Conservation (phyloP, 2,329 filamentous ascomycete species). For the Paraphoma chrysanthemicola region DNA sequence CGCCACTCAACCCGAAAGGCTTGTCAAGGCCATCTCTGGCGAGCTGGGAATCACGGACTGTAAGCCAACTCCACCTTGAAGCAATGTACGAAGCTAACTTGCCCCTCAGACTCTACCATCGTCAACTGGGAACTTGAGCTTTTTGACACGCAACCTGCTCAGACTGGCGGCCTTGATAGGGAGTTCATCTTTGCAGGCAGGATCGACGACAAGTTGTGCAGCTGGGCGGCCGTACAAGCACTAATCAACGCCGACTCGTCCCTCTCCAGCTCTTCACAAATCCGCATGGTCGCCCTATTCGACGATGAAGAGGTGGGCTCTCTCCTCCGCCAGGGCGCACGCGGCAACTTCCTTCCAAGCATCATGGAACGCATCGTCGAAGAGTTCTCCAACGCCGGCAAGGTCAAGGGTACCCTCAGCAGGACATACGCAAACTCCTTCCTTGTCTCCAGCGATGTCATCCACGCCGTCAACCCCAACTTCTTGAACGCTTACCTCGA, state of each 20-base stretch:
- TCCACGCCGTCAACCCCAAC: constrained; percentile 93
- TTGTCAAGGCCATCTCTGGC: constrained; percentile 82
- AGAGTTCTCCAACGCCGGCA: constrained; percentile 58
- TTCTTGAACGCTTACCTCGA: constrained; percentile 84
- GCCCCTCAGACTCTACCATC: constrained; percentile 67
- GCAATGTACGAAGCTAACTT: constrained; percentile 10
- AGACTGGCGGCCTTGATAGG: constrained; percentile 82
- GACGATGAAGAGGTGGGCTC: constrained; percentile 98
- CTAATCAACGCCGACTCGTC: constrained; percentile 69
- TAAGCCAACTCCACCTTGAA: constrained; percentile 19
- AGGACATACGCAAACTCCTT: constrained; percentile 92
- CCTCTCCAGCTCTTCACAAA: constrained; percentile 65
- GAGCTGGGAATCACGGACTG: constrained; percentile 76
- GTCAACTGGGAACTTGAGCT: constrained; percentile 98
- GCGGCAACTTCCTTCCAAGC: constrained; percentile 84
- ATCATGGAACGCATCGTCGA: constrained; percentile 84
- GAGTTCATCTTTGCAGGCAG: constrained; percentile 95
- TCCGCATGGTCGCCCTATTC: constrained; percentile 93
- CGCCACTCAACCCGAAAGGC: constrained; percentile 80
- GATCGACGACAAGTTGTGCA: constrained; percentile 98
- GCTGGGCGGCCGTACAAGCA: constrained; percentile 86
- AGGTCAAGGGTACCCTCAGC: constrained; percentile 66
- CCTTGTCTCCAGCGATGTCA: constrained; percentile 90
- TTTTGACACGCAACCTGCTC: constrained; percentile 86
- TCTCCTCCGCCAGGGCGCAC: constrained; percentile 85